phyloP scores from a whole-genome alignment of 2,329 filamentous ascomycete species.

The Clathrospora elynae region DNA sequence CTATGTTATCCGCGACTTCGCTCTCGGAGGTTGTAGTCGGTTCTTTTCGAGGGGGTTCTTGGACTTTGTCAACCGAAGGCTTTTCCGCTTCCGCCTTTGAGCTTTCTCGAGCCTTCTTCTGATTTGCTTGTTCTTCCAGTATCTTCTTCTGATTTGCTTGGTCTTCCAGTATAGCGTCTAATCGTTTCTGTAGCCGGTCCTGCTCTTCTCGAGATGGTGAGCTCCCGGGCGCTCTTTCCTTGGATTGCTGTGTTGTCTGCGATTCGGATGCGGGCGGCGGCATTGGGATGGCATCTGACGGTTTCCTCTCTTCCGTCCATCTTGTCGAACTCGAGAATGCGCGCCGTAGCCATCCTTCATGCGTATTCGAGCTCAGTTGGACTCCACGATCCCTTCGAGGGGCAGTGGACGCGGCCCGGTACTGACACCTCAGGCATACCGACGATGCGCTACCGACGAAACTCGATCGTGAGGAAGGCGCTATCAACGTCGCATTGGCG shows the following conservation, averaged over 20 bases:
- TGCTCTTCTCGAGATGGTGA: slow-evolving; percentile 23
- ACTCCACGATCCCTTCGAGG: slow-evolving; percentile 8
- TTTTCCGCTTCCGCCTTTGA: slow-evolving; percentile 10
- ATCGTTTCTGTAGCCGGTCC: slow-evolving; percentile 21
- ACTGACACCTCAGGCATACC: slow-evolving; percentile 40
- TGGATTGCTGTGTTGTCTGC: slow-evolving; percentile 11
- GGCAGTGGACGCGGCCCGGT: slow-evolving; percentile 31
- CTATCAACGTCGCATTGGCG: slow-evolving; percentile 23
- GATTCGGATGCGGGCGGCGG: slow-evolving; percentile 24
- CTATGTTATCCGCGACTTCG: slow-evolving; percentile 34
- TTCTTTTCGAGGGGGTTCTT: slow-evolving; percentile 13
- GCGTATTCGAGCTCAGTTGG: slow-evolving; percentile 7
- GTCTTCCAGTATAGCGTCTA: slow-evolving; percentile 18
- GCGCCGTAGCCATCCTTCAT: slow-evolving; percentile 14
- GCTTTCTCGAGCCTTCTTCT: slow-evolving; percentile 8
- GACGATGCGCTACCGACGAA: slow-evolving; percentile 21
- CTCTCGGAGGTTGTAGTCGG: slow-evolving; percentile 9
- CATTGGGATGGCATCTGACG: slow-evolving; percentile 27
- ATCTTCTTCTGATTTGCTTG: slow-evolving; percentile 9
- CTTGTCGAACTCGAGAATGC: slow-evolving; percentile 28
- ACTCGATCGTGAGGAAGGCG: slow-evolving; percentile 16
- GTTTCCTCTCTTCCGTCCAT: slow-evolving; percentile 28
- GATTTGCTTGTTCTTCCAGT: background rate
- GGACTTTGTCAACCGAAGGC: slow-evolving; percentile 3
- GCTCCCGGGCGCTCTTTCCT: slow-evolving; percentile 11